Evolutionary conservation across 2,329 filamentous ascomycete genomes (phyloP).

Genomic region (Pseudogymnoascus sp.): DNA sequence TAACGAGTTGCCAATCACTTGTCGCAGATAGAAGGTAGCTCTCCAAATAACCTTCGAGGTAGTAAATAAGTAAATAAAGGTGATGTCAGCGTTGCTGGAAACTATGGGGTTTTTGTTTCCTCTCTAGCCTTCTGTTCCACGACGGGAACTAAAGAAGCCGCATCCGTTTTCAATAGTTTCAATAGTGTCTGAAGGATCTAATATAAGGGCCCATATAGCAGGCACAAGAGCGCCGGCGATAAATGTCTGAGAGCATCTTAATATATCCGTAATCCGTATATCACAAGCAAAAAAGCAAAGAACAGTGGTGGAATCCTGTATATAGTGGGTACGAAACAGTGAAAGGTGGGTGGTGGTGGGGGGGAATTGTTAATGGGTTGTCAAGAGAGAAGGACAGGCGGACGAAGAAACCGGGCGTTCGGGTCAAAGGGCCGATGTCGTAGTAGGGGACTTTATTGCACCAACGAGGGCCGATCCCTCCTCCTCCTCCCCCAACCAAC

Average conservation of each 20-base stretch:
- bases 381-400: neutral
- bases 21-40: neutral
- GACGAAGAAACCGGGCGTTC: neutral
- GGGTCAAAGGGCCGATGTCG: neutral
- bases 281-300: neutral
- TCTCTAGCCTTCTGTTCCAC: neutral
- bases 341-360: neutral
- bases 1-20: slow-evolving; percentile 5
- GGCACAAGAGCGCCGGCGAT: neutral
- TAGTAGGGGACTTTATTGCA: neutral
- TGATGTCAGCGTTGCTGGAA: slow-evolving; percentile 2
- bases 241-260: neutral
- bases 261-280: neutral
- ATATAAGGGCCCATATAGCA: neutral
- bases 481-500: neutral
- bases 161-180: neutral
- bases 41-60: neutral
- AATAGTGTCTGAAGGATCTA: neutral
- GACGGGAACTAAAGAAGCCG: neutral
- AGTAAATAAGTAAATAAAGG: neutral
- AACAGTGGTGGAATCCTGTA: neutral
- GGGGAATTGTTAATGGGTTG: neutral
- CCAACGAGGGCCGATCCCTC: neutral
- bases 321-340: neutral
- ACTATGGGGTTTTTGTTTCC: neutral